Evolutionary conservation across 2,329 filamentous ascomycete genomes (phyloP), one percentile per base, ranked within the genome.

Genomic region (Diplodia scrobiculata): DNA sequence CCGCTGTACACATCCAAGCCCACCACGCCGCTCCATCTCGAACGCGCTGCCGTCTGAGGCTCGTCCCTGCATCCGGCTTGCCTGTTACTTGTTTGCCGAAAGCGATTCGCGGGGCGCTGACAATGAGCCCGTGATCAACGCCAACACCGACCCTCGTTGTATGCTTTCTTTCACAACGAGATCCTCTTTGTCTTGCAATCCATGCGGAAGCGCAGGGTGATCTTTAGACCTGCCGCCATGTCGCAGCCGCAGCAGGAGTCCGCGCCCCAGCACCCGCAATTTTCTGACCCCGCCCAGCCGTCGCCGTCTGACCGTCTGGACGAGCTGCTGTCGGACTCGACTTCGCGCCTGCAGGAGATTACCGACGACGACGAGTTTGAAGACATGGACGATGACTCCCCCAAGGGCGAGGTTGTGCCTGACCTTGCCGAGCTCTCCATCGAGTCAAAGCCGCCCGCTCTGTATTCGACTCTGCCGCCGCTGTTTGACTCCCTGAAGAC

Each of bases 401-500:
- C 50, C 10, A 19, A 54, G 25, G 62, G 62, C 48, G 63, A 65
- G 52, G 64, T 66, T n/a, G 17, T 66, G 11, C 53, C 53, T 1
- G 45, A 52, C 17, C 58, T 67, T 1, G 36, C 11, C 11, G 58
- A 55, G 21, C 72, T 11, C 69, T 64, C 34, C n/a, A 70, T 48
- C 11, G 41, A 68, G 45, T 69, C 74, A 68, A 72, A 75, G 67
- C 67, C 71, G 47, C 73, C 71, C 9, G 4, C 72, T 74, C 53
- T 74, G 73, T 36, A 70, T 69, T 6, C 75, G 73, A 32, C 63
- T 76, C 32, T 72, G 73, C 13, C 90, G 13, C 81, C 82, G 19
- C 85, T 96, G 70, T 81, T 80, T 65, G 92, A 96, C 73, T 69
- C 73, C 17, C 81, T 93, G 60, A 75, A 79, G 58, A 95, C 92